Evolutionary conservation across 108 stramenopile genomes (phyloP).

Genomic region (Nannochloropsis granulata): DNA sequence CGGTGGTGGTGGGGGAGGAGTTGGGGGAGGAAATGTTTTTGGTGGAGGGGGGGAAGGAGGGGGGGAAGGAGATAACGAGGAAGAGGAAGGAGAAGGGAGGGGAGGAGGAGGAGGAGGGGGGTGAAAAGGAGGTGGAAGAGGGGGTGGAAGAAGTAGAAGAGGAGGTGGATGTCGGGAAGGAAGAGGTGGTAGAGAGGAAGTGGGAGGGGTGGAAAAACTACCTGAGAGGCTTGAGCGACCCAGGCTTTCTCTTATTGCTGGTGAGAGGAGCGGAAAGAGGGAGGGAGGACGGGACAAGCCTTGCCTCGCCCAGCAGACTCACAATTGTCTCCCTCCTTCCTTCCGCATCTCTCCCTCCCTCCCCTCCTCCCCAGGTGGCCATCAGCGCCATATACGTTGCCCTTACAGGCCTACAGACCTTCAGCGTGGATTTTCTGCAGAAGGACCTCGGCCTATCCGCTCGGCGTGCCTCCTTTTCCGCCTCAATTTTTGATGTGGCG

Average conservation of each 20-base stretch:
- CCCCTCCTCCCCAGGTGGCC: neutral
- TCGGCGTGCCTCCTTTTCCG: neutral
- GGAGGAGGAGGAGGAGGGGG: neutral
- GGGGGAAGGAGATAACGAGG: neutral
- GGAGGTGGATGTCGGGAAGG: neutral
- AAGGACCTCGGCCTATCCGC: neutral
- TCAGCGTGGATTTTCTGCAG: neutral
- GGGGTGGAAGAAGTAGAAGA: neutral
- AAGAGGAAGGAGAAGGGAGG: neutral
- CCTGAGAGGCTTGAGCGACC: neutral
- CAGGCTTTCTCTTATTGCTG: neutral
- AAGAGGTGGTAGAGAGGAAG: neutral
- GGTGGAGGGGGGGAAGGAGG: neutral
- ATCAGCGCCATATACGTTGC: neutral
- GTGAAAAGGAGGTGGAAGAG: neutral
- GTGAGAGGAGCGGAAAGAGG: neutral
- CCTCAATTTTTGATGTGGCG: neutral
- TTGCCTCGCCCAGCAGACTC: too few relatives aligned
- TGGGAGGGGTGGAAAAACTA: neutral
- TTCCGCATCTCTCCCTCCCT: neutral
- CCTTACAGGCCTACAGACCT: neutral
- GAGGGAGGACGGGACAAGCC: neutral
- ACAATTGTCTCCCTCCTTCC: neutral
- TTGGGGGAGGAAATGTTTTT: neutral
- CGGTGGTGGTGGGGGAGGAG: neutral